Evolutionary conservation across 306 rosid species (phyloP).

Genomic region (Alnus glutinosa): DNA sequence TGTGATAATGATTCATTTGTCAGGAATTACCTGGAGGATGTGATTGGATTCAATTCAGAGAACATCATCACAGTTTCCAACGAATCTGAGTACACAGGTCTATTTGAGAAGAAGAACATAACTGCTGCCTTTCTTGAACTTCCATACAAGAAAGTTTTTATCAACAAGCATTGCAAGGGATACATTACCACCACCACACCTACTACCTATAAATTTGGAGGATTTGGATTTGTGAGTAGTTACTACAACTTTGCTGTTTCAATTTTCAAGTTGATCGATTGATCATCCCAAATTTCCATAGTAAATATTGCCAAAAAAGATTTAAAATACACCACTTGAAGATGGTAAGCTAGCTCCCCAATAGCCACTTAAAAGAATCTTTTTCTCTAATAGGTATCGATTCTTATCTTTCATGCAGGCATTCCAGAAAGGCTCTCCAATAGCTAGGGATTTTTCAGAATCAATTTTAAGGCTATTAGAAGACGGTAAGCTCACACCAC

Average conservation of each 20-base stretch:
- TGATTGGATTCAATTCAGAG: constrained; percentile 28
- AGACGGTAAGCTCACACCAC: constrained; percentile 33
- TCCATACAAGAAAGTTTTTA: constrained; percentile 58
- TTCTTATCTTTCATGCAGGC: constrained; percentile 37
- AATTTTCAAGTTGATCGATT: neutral
- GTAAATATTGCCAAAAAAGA: too few species aligned
- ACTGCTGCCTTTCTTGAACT: constrained; percentile 76
- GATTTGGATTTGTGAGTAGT: constrained; percentile 70
- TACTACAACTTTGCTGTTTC: neutral
- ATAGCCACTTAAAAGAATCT: neutral
- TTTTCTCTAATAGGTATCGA: neutral
- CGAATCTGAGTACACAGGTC: constrained; percentile 26
- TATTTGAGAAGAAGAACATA: constrained; percentile 33
- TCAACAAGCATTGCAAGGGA: constrained; percentile 45
- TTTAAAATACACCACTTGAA: too few species aligned
- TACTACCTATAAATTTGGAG: constrained; percentile 55
- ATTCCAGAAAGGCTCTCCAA: constrained; percentile 73
- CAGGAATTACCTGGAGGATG: constrained; percentile 37
- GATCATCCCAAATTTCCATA: neutral
- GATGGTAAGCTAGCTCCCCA: too few species aligned
- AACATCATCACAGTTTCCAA: constrained; percentile 27
- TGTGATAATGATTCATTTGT: constrained; percentile 49
- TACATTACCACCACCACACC: constrained; percentile 37
- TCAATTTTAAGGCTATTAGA: constrained; percentile 52
- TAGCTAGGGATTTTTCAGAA: constrained; percentile 55